Evolutionary conservation across 768 basidiomycete genomes (phyloP).

Genomic region (Cyclocybe cylindracea): DNA sequence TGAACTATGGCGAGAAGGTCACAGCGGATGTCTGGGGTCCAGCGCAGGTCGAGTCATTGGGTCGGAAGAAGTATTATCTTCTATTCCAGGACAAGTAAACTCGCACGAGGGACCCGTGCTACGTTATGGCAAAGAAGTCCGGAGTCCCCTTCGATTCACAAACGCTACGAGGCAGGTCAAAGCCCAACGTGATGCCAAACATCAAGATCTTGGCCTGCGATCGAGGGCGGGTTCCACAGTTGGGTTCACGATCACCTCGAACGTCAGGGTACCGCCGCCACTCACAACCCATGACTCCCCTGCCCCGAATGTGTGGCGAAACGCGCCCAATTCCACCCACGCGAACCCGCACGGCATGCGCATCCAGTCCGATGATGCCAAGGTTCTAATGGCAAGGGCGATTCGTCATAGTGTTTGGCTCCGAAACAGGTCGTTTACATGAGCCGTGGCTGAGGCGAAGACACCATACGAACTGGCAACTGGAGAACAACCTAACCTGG

Average conservation of each 20-base stretch:
- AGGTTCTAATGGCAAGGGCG: constrained; percentile 25
- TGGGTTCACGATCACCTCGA: constrained; percentile 25
- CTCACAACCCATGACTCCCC: constrained; percentile 35
- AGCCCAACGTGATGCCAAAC: too few relatives aligned
- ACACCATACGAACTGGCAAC: constrained; percentile 23
- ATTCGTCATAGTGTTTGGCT: constrained; percentile 30
- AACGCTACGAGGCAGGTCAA: too few relatives aligned
- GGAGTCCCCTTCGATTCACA: too few relatives aligned
- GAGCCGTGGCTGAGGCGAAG: constrained; percentile 16
- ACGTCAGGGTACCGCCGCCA: constrained; percentile 26
- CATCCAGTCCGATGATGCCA: too few relatives aligned
- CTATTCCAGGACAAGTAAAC: constrained; percentile 20
- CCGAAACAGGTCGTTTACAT: constrained; percentile 31
- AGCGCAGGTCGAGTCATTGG: constrained; percentile 16
- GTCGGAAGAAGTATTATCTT: constrained; percentile 19
- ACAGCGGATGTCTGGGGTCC: constrained; percentile 32
- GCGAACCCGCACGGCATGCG: constrained; percentile 26
- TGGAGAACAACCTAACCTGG: constrained; percentile 24
- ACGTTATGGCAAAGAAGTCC: too few relatives aligned
- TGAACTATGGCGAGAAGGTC: constrained; percentile 12
- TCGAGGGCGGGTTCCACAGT: constrained; percentile 29
- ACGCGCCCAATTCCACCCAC: constrained; percentile 23
- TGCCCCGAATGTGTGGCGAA: constrained; percentile 29
- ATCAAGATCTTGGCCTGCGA: constrained; percentile 30
- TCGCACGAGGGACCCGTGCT: constrained; percentile 9